Conservation (phyloP, 1,139 yeast genomes). For the Zygoascus sp. region DNA sequence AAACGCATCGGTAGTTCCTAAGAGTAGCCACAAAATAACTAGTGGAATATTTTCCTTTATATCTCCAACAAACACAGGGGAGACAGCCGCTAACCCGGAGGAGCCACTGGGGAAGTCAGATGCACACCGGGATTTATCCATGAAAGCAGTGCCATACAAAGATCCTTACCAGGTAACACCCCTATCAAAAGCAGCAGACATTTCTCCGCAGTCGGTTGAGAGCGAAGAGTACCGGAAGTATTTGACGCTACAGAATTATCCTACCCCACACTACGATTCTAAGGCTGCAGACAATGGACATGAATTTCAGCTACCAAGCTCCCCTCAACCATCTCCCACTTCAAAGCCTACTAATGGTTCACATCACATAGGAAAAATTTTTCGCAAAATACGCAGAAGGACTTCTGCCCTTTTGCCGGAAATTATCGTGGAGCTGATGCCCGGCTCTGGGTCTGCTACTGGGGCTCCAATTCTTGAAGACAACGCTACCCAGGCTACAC, state of each 20-base stretch:
- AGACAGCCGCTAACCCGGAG: not conserved
- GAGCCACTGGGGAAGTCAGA: not conserved
- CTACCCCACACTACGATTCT: not conserved
- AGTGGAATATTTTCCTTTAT: not conserved
- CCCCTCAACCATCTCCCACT: not conserved
- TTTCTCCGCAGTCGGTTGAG: not conserved
- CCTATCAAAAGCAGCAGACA: not conserved
- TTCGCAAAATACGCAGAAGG: conserved; percentile 9
- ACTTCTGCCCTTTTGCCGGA: conserved; percentile 12
- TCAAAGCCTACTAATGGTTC: not conserved
- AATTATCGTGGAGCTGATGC: not conserved
- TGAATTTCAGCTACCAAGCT: not conserved
- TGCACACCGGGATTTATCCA: not conserved
- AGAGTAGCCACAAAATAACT: not conserved
- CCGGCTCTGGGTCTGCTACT: not conserved
- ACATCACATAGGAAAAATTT: not conserved
- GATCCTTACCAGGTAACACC: not conserved
- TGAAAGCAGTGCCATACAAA: not conserved
- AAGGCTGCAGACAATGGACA: not conserved
- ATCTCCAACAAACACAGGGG: not conserved
- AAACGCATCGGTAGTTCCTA: not conserved
- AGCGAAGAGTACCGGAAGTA: conserved; percentile 3
- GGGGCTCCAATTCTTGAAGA: not conserved
- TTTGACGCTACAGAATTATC: not conserved
- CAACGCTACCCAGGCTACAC: not conserved